Conservation (phyloP, 176 grass and related monocot genomes). For the Oropetium thomaeum region DNA sequence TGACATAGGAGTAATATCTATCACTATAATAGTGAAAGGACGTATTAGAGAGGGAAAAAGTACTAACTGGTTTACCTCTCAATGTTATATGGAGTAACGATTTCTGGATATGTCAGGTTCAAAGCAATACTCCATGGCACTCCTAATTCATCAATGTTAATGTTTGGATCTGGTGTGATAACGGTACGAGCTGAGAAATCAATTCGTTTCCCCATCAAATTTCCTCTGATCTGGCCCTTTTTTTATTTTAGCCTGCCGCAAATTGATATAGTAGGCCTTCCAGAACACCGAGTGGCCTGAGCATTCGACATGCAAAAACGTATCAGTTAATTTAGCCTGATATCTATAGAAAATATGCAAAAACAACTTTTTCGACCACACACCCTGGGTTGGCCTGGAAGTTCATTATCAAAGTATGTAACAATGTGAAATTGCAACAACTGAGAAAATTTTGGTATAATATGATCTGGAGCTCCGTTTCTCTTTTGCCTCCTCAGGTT, state of each 20-base stretch:
- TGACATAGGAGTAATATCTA: not conserved
- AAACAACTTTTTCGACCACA: not conserved
- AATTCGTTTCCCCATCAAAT: conserved; percentile 91
- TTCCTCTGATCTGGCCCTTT: conserved; percentile 84
- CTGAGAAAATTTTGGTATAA: conserved; percentile 94
- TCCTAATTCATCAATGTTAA: conserved; percentile 92
- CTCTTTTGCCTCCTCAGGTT: conserved; percentile 95
- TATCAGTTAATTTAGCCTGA: not conserved
- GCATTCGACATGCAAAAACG: conserved; percentile 5
- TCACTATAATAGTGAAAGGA: not conserved
- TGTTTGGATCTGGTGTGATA: conserved; percentile 89
- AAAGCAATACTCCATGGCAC: conserved; percentile 97
- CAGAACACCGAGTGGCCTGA: conserved; percentile 76
- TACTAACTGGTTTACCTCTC: conserved; percentile 52
- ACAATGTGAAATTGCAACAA: conserved; percentile 96
- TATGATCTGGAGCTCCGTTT: conserved; percentile 93
- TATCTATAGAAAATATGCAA: conserved; percentile 2
- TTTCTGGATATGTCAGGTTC: conserved; percentile 92
- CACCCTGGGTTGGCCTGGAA: conserved; percentile 91
- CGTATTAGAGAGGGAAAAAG: not conserved
- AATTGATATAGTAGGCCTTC: conserved; percentile 89
- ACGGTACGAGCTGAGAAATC: conserved; percentile 94
- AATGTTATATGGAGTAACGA: conserved; percentile 89
- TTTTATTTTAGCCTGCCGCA: conserved; percentile 86
- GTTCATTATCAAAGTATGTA: conserved; percentile 98